Percentiles rank a stretch among this genome's conserved stretches.
Evolutionary conservation across 2,329 filamentous ascomycete genomes (phyloP).

Genomic region (Kalmusia sp.): DNA sequence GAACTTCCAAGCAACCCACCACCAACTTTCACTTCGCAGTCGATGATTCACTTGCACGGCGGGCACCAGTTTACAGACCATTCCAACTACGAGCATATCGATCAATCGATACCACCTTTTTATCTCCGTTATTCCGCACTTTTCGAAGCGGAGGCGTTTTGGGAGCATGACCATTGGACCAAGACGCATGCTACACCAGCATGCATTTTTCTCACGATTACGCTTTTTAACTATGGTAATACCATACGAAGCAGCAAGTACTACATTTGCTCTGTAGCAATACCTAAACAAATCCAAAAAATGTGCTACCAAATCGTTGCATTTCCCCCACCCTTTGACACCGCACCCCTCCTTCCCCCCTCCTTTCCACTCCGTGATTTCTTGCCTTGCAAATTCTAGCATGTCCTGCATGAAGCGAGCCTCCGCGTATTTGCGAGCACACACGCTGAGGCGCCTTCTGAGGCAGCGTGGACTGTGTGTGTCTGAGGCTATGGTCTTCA

Average conservation of each 20-base stretch:
- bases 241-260: not conserved
- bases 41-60: slow-evolving; percentile 2
- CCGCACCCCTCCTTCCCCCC: too few relatives aligned
- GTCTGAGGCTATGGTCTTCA: not conserved
- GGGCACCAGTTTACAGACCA: too few relatives aligned
- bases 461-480: not conserved
- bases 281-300: not conserved
- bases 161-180: not conserved
- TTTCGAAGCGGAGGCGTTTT: slow-evolving; percentile 9
- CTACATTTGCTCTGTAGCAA: not conserved
- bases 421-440: not conserved
- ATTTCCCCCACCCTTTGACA: too few relatives aligned
- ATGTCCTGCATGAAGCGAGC: not conserved
- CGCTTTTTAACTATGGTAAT: not conserved
- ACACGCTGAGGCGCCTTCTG: not conserved
- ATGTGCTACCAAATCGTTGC: not conserved
- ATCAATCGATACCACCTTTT: slow-evolving; percentile 1
- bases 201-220: not conserved
- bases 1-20: not conserved
- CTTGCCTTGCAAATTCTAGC: too few relatives aligned
- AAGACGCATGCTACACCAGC: not conserved
- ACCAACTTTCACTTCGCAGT: slow-evolving; percentile 10
- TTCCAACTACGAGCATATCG: too few relatives aligned
- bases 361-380: too few relatives aligned
- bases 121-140: not conserved